Conservation (phyloP, 1,139 yeast genomes). For the Lodderomyces orthopsilosis region DNA sequence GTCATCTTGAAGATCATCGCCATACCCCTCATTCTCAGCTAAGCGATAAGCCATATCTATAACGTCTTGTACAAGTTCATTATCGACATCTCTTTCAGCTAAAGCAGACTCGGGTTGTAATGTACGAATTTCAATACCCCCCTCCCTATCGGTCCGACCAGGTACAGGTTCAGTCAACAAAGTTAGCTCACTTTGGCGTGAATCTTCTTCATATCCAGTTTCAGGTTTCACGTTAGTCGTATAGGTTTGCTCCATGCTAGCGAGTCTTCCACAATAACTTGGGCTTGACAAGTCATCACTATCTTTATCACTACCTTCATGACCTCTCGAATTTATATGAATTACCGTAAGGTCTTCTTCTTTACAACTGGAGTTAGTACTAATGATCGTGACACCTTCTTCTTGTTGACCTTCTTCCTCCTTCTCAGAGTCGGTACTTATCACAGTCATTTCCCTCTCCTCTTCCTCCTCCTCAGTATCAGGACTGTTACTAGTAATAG, state of each 20-base stretch:
- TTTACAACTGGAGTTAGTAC: not conserved
- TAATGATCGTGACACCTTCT: not conserved
- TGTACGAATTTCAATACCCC: no score
- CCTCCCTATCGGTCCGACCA: not conserved
- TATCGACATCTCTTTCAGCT: not conserved
- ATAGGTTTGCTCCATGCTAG: no score
- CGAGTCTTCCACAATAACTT: no score
- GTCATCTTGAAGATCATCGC: not conserved
- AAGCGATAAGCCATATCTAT: not conserved
- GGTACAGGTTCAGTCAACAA: no score
- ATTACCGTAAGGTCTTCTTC: not conserved
- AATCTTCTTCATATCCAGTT: no score
- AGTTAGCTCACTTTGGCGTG: no score
- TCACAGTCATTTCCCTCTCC: not conserved
- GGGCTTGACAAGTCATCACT: no score
- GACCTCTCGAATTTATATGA: not conserved
- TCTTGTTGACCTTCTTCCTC: conserved; percentile 4
- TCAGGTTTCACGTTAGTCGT: no score
- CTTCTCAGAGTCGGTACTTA: not conserved
- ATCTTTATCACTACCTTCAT: not conserved
- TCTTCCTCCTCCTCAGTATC: not conserved
- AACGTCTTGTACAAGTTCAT: conserved; percentile 1
- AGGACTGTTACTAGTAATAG: not conserved
- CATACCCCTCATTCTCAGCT: not conserved
- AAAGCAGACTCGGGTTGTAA: not conserved